phyloP scores from a whole-genome alignment of 805 yeast species.

The Kodamaea sagamina region DNA sequence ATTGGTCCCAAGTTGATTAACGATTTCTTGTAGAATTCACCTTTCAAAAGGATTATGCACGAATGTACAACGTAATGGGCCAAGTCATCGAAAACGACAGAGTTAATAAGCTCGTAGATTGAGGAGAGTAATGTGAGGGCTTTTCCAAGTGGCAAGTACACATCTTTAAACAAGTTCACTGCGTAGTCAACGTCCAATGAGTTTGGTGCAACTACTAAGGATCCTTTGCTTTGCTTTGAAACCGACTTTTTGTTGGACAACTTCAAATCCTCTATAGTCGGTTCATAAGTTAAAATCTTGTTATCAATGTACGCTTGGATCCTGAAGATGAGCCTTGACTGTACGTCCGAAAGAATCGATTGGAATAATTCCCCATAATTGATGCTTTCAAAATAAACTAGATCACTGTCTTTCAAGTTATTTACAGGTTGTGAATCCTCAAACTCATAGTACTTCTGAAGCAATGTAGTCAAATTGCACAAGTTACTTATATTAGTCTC shows the following conservation, averaged over 20 bases:
- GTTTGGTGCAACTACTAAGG: neutral
- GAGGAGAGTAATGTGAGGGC: conserved; percentile 71
- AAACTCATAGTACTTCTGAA: conserved; percentile 66
- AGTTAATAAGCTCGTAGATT: conserved; percentile 76
- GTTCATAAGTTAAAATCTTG: conserved; percentile 64
- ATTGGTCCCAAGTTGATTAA: conserved; percentile 47
- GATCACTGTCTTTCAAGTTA: conserved; percentile 54
- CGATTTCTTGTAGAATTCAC: conserved; percentile 50
- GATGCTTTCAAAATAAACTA: conserved; percentile 25
- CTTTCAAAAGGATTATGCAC: conserved; percentile 62
- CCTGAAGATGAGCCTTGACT: conserved; percentile 76
- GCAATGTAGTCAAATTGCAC: conserved; percentile 72
- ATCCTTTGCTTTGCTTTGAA: neutral
- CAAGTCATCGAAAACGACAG: conserved; percentile 80
- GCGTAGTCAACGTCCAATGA: conserved; percentile 35
- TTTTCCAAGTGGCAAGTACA: conserved; percentile 72
- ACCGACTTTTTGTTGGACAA: conserved; percentile 9
- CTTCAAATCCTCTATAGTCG: conserved; percentile 68
- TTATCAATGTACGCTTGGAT: conserved; percentile 73
- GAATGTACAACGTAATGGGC: conserved; percentile 86
- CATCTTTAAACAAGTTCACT: conserved; percentile 42
- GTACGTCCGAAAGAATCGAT: conserved; percentile 75
- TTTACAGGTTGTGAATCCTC: conserved; percentile 66
- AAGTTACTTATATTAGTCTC: conserved; percentile 68
- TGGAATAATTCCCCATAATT: conserved; percentile 62